These are phyloP conservation scores for Halophytophthora batemanensis DNA, from an alignment of 352 stramenopile species.

Conservation along the genomic window DNA sequence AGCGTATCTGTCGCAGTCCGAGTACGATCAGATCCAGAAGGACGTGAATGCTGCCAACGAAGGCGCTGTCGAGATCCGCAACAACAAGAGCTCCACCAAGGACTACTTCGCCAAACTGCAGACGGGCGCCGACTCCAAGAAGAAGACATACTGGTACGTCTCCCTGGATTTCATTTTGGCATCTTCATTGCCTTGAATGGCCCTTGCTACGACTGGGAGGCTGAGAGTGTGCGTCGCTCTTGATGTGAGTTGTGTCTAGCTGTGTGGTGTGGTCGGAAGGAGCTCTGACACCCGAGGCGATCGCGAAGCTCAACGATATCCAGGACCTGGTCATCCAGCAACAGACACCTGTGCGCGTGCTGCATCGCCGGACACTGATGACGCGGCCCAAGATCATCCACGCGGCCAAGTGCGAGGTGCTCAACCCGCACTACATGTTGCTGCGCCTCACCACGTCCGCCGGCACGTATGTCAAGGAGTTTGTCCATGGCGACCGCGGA, in stretches of 20 bases:
- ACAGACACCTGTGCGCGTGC: conserved; percentile 95
- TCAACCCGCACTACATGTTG: conserved; percentile 98
- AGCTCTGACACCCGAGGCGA: conserved; percentile 46
- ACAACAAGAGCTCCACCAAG: conserved; percentile 69
- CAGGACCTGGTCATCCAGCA: conserved; percentile 91
- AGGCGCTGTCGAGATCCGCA: conserved; percentile 80
- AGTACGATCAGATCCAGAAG: conserved; percentile 53
- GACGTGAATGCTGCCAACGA: conserved; percentile 69
- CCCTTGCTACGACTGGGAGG: neutral
- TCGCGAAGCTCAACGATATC: conserved; percentile 76
- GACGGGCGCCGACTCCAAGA: conserved; percentile 79
- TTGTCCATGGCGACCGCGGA: conserved; percentile 98
- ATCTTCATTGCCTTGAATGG: neutral
- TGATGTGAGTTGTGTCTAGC: conserved; percentile 19
- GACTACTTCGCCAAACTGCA: conserved; percentile 81
- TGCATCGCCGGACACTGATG: conserved; percentile 96
- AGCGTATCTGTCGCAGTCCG: conserved; percentile 46
- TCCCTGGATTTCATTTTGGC: neutral
- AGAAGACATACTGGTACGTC: conserved; percentile 84
- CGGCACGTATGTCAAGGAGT: conserved; percentile 99
- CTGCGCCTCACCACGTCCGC: conserved; percentile 94
- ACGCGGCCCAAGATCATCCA: conserved; percentile 91
- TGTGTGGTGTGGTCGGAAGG: conserved; percentile 78
- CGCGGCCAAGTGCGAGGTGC: conserved; percentile 72
- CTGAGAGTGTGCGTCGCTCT: neutral